Evolutionary conservation across 2,329 filamentous ascomycete species (phyloP).

Genomic region (Pestalotiopsis sp.): DNA sequence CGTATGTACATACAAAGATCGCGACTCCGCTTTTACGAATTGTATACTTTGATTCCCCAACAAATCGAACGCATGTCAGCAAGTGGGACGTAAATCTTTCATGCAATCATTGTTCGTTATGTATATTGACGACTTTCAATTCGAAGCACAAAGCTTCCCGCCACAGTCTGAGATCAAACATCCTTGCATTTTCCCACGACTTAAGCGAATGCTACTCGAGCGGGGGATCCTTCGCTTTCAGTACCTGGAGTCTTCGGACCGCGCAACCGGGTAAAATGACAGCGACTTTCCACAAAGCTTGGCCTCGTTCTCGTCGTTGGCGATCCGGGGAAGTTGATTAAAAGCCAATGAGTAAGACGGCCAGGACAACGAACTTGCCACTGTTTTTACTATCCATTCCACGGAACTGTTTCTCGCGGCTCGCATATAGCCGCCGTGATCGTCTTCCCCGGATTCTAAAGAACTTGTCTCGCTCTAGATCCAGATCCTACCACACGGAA

Average conservation of each 20-base stretch:
- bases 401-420: background rate
- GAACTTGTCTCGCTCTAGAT: background rate
- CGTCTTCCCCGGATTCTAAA: background rate
- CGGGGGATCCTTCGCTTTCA: constrained; percentile 1
- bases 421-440: background rate
- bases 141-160: background rate
- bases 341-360: background rate
- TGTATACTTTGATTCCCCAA: background rate
- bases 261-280: constrained; percentile 7
- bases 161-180: background rate
- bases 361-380: background rate
- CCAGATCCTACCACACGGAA: background rate
- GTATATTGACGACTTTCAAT: background rate
- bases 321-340: background rate
- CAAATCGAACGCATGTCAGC: background rate
- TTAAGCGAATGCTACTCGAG: background rate
- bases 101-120: background rate
- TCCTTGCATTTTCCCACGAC: constrained; percentile 6
- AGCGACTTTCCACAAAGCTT: background rate
- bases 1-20: background rate
- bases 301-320: background rate
- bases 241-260: constrained; percentile 4
- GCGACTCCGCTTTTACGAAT: constrained; percentile 1
- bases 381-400: background rate
- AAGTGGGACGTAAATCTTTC: background rate